Evolutionary conservation across 2,329 filamentous ascomycete species (phyloP).

Genomic region (Nigrospora oryzae): DNA sequence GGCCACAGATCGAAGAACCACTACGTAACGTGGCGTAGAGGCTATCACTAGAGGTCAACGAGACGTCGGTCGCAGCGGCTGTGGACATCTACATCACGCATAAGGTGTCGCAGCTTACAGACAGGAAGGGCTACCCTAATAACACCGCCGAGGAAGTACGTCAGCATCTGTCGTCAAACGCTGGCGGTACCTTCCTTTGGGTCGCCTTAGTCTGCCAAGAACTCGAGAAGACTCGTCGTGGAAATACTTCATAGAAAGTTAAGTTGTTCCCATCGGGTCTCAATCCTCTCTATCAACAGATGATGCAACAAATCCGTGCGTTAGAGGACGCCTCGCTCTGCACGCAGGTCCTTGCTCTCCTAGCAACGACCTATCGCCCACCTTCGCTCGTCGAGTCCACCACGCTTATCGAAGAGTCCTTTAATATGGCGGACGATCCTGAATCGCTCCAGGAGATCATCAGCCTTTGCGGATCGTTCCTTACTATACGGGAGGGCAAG

Average conservation of each 20-base stretch:
- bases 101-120: slow-evolving; percentile 8
- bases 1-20: slow-evolving; percentile 22
- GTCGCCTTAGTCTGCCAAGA: slow-evolving; percentile 29
- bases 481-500: slow-evolving; percentile 18
- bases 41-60: slow-evolving; percentile 28
- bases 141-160: background rate
- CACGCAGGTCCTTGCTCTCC: slow-evolving; percentile 22
- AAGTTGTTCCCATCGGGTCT: slow-evolving; percentile 23
- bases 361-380: slow-evolving; percentile 23
- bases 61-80: slow-evolving; percentile 21
- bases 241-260: slow-evolving; percentile 10
- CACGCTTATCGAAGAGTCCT: background rate
- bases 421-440: slow-evolving; percentile 2
- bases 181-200: slow-evolving; percentile 32
- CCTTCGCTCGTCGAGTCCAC: slow-evolving; percentile 23
- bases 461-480: slow-evolving; percentile 27
- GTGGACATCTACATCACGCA: slow-evolving; percentile 25
- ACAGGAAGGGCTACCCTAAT: no score
- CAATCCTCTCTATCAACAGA: slow-evolving; percentile 25
- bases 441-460: slow-evolving; percentile 8
- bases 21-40: slow-evolving; percentile 11
- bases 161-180: slow-evolving; percentile 15
- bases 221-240: slow-evolving; percentile 16
- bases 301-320: slow-evolving; percentile 23
- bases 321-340: slow-evolving; percentile 20